Evolutionary conservation across 371 early-diverging fungal genomes (phyloP).

Genomic region (Chytridium lagenaria): DNA sequence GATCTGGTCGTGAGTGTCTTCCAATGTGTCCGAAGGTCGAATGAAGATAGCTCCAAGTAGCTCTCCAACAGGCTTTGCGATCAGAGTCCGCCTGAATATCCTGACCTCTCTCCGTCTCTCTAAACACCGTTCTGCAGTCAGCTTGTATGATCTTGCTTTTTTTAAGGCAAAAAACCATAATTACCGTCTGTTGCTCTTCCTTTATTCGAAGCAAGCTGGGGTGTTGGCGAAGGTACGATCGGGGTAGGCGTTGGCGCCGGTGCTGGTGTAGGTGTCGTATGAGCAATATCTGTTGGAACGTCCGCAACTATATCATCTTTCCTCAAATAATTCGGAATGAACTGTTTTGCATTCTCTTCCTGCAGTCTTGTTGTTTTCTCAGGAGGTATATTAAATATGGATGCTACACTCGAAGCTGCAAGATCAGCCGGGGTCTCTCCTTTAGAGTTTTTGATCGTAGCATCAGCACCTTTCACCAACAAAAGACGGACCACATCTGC

Average conservation of each 20-base stretch:
- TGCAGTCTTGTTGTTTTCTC: neutral
- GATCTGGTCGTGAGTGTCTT: neutral
- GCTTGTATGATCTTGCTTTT: too few species aligned
- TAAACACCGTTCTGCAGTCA: too few species aligned
- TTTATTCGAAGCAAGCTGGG: too few species aligned
- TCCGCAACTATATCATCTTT: neutral
- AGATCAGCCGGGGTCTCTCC: slow-evolving; percentile 5
- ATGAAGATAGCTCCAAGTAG: slow-evolving; percentile 8
- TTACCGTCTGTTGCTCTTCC: too few species aligned
- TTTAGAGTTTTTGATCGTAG: neutral
- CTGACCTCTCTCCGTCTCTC: too few species aligned
- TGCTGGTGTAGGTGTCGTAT: neutral
- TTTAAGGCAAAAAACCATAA: too few species aligned
- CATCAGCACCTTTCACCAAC: neutral
- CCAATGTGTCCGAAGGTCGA: neutral
- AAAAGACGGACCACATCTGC: neutral
- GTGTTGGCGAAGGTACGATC: too few species aligned
- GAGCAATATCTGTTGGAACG: neutral
- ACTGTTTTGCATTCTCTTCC: neutral
- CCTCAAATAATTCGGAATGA: slow-evolving; percentile 9
- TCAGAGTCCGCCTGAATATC: too few species aligned
- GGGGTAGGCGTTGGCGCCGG: neutral
- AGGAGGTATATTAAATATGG: neutral
- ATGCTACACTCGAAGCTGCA: neutral
- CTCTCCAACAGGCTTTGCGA: too few species aligned